Percentiles rank a stretch among this genome's conserved stretches.
These are phyloP conservation scores for Puccinia hordei DNA, from an alignment of 1,284 basidiomycete genomes.

Conservation along the genomic window DNA sequence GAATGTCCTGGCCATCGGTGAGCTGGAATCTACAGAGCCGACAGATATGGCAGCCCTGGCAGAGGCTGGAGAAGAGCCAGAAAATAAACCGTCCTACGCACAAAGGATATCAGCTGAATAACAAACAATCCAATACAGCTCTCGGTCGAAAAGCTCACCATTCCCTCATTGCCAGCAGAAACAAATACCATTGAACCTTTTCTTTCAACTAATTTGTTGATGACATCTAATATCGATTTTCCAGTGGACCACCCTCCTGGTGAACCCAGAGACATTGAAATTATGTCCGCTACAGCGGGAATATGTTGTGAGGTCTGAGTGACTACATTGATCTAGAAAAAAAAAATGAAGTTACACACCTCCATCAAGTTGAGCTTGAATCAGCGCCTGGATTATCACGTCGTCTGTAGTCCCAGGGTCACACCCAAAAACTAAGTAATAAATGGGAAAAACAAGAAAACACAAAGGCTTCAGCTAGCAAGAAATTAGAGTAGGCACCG, in stretches of 20 bases:
- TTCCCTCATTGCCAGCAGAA: conserved; percentile 46
- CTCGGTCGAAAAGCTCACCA: conserved; percentile 1
- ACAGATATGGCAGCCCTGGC: conserved; percentile 39
- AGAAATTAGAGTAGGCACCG: background rate
- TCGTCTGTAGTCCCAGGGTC: background rate
- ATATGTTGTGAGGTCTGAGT: background rate
- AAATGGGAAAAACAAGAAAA: background rate
- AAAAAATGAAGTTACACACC: conserved; percentile 12
- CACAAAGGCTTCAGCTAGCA: background rate
- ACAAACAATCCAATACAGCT: background rate
- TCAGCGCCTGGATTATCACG: conserved; percentile 16
- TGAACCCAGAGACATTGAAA: conserved; percentile 30
- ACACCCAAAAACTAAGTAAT: conserved; percentile 13
- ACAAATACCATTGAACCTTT: conserved; percentile 16
- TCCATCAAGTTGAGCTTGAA: conserved; percentile 43
- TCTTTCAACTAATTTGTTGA: conserved; percentile 28
- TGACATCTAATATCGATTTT: background rate
- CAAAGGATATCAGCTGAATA: background rate
- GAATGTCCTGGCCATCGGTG: conserved; percentile 12
- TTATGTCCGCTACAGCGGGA: conserved; percentile 37
- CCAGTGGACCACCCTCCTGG: conserved; percentile 41
- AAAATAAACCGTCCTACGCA: conserved; percentile 7
- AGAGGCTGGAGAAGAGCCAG: conserved; percentile 28
- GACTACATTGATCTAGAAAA: background rate
- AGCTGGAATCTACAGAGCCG: conserved; percentile 32